Base-by-base conservation (phyloP, 495 filamentous ascomycete genomes). In the Staphylotrichum longicolle region DNA sequence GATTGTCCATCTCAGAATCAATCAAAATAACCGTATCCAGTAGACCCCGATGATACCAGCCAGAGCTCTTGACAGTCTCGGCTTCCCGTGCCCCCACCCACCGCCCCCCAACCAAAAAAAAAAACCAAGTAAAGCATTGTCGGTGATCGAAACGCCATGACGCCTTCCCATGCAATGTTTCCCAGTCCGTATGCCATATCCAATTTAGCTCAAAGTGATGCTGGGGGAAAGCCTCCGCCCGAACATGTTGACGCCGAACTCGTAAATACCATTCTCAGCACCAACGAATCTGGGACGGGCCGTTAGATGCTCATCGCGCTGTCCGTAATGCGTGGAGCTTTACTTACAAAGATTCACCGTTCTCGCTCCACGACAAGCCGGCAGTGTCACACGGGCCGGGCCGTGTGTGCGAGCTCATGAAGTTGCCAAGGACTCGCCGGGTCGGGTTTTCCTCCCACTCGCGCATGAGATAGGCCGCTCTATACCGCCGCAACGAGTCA, bases 241-340 rank as follows among this genome's bases (percentile, higher is more conserved):
- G n/a, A 79, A 69, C 27, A 85, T 68, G 67, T 93, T 88, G 58
- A 91, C 77, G 30, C 80, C 79, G 62, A 85, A 89, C 72, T 91
- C 86, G 61, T 89, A 87, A 15, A 93, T 88, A 20, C 89, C 89
- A 53, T 88, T 80, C 56, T 89, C 80, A 4, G 88, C 88, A n/a
- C 82, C 89, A 66, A 89, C 79, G 64, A 86, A 91, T 61, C 89
- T 68, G 59, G 7, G 47, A 57, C 33, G 32, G 30, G 7, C 39
- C 5, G 66, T 74, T 45, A 74, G 70, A 46, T 14, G 5, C 3
- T 32, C 47, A 33, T 11, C n/a, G 27, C 9, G 46, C 27, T 12
- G 47, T 2, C 7, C 9, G 37, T 11, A 0, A 27, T 11, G 8
- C 6, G 8, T 7, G 3, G 37, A 57, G 54, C 55, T 53, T 30